phyloP scores from a whole-genome alignment of 208 protist genomes.

The Wallacemonas rigidus region DNA sequence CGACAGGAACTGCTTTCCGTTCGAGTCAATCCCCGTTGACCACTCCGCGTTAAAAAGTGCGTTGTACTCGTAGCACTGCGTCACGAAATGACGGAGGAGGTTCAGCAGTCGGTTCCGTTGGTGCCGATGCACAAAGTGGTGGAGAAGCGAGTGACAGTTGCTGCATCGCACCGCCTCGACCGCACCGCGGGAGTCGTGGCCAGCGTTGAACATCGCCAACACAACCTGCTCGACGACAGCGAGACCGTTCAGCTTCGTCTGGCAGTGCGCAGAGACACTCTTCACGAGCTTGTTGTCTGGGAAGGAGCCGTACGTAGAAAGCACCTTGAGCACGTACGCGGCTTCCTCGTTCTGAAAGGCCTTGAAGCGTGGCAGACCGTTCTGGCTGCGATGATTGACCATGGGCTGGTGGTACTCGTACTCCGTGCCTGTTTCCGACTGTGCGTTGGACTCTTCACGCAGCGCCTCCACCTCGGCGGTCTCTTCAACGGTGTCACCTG shows the following conservation, averaged over 20 bases:
- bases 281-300: constrained; percentile 62
- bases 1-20: constrained; percentile 35
- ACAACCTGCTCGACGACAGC: constrained; percentile 30
- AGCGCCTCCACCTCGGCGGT: constrained; percentile 8
- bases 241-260: constrained; percentile 22
- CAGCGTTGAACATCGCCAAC: constrained; percentile 40
- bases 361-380: constrained; percentile 16
- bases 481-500: background rate
- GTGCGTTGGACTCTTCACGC: background rate
- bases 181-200: constrained; percentile 37
- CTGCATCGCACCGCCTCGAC: constrained; percentile 47
- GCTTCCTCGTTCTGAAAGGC: constrained; percentile 57
- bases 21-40: constrained; percentile 30
- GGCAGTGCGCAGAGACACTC: constrained; percentile 27
- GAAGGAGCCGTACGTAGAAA: constrained; percentile 49
- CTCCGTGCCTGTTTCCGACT: constrained; percentile 2
- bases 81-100: constrained; percentile 44
- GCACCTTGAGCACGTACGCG: constrained; percentile 61
- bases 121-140: constrained; percentile 55
- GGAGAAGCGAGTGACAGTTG: constrained; percentile 38
- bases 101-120: constrained; percentile 38
- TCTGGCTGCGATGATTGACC: constrained; percentile 11
- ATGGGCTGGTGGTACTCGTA: constrained; percentile 17
- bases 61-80: constrained; percentile 58
- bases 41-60: constrained; percentile 38